Evolutionary conservation across 140 eudicot genomes (phyloP).

Genomic region (Cichorium intybus): DNA sequence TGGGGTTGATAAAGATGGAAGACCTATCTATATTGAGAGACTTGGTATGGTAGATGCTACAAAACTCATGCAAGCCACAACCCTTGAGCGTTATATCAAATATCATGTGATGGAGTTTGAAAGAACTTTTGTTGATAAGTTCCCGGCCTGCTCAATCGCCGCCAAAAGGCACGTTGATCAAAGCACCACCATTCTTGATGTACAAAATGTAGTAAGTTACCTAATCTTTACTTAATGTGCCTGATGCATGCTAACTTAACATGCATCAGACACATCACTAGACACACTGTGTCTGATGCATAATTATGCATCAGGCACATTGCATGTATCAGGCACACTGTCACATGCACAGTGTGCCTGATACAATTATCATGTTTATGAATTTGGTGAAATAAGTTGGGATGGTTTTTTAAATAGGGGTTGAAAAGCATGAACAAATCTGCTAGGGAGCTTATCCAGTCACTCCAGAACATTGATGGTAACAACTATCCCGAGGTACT

Average conservation of each 20-base stretch:
- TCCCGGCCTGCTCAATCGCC: constrained; percentile 94
- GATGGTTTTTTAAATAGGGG: constrained; percentile 51
- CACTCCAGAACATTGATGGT: constrained; percentile 86
- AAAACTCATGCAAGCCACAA: constrained; percentile 91
- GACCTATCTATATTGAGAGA: constrained; percentile 91
- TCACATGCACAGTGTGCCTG: too few species aligned
- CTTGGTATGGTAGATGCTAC: constrained; percentile 86
- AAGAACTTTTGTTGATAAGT: constrained; percentile 80
- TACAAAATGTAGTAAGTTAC: constrained; percentile 90
- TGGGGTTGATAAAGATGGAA: constrained; percentile 94
- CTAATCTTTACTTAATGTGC: constrained; percentile 11
- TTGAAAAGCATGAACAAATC: constrained; percentile 86
- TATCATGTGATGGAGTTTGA: constrained; percentile 96
- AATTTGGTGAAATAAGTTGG: background rate
- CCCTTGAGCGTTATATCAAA: constrained; percentile 84
- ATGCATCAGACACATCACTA: background rate
- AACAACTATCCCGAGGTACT: constrained; percentile 96
- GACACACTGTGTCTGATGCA: background rate
- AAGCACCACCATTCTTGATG: constrained; percentile 97
- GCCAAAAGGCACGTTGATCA: constrained; percentile 88
- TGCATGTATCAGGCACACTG: background rate
- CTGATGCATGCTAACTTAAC: too few species aligned
- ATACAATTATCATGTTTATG: background rate
- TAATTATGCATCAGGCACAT: background rate
- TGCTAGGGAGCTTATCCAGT: constrained; percentile 88